These are phyloP conservation scores for Coniochaeta sp. DNA, from an alignment of 2,329 filamentous ascomycete species.

Conservation along the genomic window DNA sequence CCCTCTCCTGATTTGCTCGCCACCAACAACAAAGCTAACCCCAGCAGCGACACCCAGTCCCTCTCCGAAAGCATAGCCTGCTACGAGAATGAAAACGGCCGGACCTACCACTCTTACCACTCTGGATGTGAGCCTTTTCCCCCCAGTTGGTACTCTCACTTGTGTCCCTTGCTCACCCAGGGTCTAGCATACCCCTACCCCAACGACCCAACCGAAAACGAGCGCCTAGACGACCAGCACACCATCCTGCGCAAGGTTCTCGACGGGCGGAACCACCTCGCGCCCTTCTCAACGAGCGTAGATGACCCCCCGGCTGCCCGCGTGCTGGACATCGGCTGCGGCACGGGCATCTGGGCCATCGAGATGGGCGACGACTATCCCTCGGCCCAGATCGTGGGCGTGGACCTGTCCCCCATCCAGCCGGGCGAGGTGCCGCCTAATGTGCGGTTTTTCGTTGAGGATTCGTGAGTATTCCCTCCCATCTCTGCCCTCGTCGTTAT, in stretches of 20 bases:
- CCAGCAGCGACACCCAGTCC: slow-evolving; percentile 17
- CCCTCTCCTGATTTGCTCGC: neutral
- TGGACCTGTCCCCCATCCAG: slow-evolving; percentile 63
- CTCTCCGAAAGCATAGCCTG: slow-evolving; percentile 22
- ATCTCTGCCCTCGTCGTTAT: no score
- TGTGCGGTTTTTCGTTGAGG: slow-evolving; percentile 68
- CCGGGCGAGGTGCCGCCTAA: slow-evolving; percentile 62
- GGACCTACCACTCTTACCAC: slow-evolving; percentile 24
- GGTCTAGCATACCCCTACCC: slow-evolving; percentile 28
- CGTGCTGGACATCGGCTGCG: slow-evolving; percentile 36
- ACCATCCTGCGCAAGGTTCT: slow-evolving; percentile 21
- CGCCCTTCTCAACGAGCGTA: slow-evolving; percentile 25
- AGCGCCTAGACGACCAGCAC: slow-evolving; percentile 23
- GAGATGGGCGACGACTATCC: slow-evolving; percentile 60
- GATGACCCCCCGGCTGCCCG: slow-evolving; percentile 20
- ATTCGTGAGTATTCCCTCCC: slow-evolving; percentile 39
- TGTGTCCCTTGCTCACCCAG: no score
- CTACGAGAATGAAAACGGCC: slow-evolving; percentile 20
- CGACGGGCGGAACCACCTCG: slow-evolving; percentile 22
- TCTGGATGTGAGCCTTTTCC: slow-evolving; percentile 20
- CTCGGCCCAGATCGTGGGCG: slow-evolving; percentile 50
- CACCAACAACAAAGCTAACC: neutral
- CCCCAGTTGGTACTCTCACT: neutral
- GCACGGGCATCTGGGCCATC: slow-evolving; percentile 59
- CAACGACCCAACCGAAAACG: slow-evolving; percentile 23